Base-by-base conservation (phyloP, 1,139 yeast species). In the Scheffersomyces quercinus region DNA sequence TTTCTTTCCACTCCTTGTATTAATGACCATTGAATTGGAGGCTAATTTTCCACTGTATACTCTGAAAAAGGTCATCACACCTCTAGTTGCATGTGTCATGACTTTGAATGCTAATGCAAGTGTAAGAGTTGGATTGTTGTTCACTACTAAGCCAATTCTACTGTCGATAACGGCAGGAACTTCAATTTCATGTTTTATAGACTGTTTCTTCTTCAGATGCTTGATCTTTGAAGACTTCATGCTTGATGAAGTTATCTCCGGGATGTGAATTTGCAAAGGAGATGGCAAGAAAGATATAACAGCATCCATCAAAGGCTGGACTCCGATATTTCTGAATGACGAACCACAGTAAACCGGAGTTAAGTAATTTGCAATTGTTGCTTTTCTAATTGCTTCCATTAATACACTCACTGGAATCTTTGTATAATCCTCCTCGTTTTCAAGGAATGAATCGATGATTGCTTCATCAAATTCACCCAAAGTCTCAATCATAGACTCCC, bases 21-120 rank as follows among this genome's bases (percentile, higher is more conserved):
- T 89, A 39, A 80, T 64, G 4, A 88, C 79, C 0, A 77, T 76
- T 9, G 85, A 68, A 43, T 85, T 85, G 33, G 85, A 75, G 40
- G 74, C 75, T 29, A 93, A 62, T 38, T 71, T 75, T 1, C 99
- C 99, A 40, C 93, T 80, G 66, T 93, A 93, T 1, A 93, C 95
- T 47, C 99, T 71, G 28, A 91, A 84, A 61, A 86, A 93, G 3
- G 89, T 85, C 85, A 91, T 81, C 0, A 83, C 77, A 1, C 98
- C 97, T 50, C 90, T 75, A 16, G 82, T 81, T 4, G 89, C 85
- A 60, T 93, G 97, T 4, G 91, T 84, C 46, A 87, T 79, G 5
- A 93, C 97, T 62, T 93, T 93, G 67, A 93, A 93, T 0, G 97
- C 97, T 41, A 91, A 70, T 0, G 95, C 91, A n/a, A 89, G 79